These are phyloP conservation scores for Trichoderma harzianum DNA, from an alignment of 2,329 filamentous ascomycete species.

Conservation along the genomic window DNA sequence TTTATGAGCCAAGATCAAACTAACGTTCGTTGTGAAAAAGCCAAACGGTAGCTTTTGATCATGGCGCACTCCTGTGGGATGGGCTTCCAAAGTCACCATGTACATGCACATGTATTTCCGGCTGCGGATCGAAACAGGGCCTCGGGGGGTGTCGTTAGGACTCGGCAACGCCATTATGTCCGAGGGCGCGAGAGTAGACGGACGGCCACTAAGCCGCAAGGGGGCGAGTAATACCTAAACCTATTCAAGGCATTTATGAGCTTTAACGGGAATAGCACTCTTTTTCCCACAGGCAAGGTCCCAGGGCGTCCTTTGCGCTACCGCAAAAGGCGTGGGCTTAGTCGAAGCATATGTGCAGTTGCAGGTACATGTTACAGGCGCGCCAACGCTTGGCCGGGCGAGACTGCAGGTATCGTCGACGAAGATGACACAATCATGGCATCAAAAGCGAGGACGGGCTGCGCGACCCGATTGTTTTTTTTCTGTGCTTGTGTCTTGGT, in stretches of 20 bases:
- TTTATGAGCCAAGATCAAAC: not conserved
- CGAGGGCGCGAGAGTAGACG: constrained; percentile 28
- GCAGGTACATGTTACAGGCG: not conserved
- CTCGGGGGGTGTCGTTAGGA: constrained; percentile 19
- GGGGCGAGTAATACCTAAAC: not conserved
- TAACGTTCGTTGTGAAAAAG: not conserved
- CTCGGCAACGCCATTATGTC: constrained; percentile 41
- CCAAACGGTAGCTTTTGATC: not conserved
- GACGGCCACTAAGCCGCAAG: not conserved
- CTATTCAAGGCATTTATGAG: not conserved
- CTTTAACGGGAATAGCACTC: not conserved
- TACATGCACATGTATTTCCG: constrained; percentile 2
- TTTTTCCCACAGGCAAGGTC: not conserved
- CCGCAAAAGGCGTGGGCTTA: constrained; percentile 2
- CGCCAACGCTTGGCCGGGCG: not conserved
- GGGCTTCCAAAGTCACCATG: not conserved
- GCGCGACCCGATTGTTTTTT: not conserved
- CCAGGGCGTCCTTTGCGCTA: not conserved
- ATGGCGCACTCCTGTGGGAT: not conserved
- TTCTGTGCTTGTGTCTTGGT: not conserved
- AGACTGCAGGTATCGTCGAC: not conserved
- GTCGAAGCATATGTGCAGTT: not conserved
- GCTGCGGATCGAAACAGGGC: constrained; percentile 11
- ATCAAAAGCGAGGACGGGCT: not conserved
- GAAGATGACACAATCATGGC: constrained; percentile 3